Conservation (phyloP, 1,139 yeast species). For the Meyerozyma elateridarum region DNA sequence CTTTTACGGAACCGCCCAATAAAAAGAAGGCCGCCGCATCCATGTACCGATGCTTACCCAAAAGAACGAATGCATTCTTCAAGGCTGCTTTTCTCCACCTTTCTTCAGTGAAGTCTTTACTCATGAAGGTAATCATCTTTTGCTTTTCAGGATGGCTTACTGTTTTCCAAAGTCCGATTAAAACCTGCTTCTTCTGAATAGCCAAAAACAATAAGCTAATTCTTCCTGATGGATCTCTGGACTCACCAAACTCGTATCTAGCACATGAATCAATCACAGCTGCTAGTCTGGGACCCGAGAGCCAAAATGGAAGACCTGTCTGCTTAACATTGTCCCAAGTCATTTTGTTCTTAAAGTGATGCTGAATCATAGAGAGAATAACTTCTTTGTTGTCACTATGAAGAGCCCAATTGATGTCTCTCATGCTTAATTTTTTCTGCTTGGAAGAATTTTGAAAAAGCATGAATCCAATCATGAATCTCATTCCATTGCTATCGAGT, state of each 20-base stretch:
- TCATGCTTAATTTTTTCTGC: conserved; percentile 52
- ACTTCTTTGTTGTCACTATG: conserved; percentile 78
- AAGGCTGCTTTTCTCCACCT: conserved; percentile 87
- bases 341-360: conserved; percentile 37
- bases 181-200: conserved; percentile 66
- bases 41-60: conserved; percentile 80
- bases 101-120: conserved; percentile 65
- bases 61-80: conserved; percentile 85
- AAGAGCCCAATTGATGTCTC: conserved; percentile 85
- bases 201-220: conserved; percentile 79
- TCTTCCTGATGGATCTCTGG: conserved; percentile 65
- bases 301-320: conserved; percentile 74
- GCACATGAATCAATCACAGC: conserved; percentile 65
- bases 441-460: conserved; percentile 51
- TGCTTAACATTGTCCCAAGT: conserved; percentile 60
- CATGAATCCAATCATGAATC: conserved; percentile 70
- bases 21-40: conserved; percentile 91
- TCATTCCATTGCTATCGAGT: conserved; percentile 67
- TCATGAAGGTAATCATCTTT: conserved; percentile 72
- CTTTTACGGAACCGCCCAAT: conserved; percentile 71
- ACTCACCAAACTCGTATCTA: conserved; percentile 55
- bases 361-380: conserved; percentile 51
- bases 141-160: conserved; percentile 74
- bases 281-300: conserved; percentile 43
- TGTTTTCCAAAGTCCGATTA: conserved; percentile 81